Conservation (phyloP, 2,329 filamentous ascomycete species). For the Hymenoscyphus fructigenus region DNA sequence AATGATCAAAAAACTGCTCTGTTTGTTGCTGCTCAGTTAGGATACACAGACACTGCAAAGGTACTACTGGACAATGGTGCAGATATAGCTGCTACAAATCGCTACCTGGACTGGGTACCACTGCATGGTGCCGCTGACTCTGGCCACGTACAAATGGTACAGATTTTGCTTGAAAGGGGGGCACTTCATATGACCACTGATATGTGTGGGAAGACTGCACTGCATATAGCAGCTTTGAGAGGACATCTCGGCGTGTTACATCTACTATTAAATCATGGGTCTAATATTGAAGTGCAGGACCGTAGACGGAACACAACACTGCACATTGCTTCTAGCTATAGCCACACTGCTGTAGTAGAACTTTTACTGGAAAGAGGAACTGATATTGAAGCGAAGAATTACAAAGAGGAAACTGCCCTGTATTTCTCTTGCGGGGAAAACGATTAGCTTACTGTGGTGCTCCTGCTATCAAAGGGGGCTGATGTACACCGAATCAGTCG, state of each 20-base stretch:
- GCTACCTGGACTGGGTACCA: background rate
- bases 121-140: background rate
- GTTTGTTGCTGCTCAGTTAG: background rate
- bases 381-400: background rate
- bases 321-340: accelerated
- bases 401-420: background rate
- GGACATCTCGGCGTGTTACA: background rate
- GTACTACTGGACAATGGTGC: background rate
- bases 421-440: background rate
- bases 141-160: background rate
- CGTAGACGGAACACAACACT: background rate
- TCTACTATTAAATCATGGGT: background rate
- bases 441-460: background rate
- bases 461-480: background rate
- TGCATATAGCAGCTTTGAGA: background rate
- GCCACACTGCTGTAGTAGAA: background rate
- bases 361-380: background rate
- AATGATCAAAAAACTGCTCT: background rate
- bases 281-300: background rate
- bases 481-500: no score
- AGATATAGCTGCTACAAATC: background rate
- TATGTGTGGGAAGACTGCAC: background rate
- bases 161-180: background rate
- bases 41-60: background rate
- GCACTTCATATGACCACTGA: no score